A percentile compares a stretch with the other conserved stretches of the same genome.
phyloP scores from a whole-genome alignment of 202 grass and related monocot species.

The Elaeis oleifera region DNA sequence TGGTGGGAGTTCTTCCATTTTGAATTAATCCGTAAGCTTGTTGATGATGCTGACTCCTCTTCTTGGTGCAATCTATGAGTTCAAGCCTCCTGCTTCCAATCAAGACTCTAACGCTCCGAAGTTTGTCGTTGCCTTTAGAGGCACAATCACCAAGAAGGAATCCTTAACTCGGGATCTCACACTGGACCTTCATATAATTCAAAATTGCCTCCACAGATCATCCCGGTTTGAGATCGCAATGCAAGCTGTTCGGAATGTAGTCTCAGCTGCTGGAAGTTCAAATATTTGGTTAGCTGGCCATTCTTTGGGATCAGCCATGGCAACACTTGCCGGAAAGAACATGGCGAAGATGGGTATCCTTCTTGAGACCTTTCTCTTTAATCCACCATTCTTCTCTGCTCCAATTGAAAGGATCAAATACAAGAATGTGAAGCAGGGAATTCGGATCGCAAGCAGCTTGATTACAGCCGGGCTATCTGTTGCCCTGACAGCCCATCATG shows the following conservation, averaged over 20 bases:
- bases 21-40: constrained; percentile 60
- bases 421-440: constrained; percentile 76
- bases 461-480: constrained; percentile 69
- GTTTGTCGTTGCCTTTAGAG: constrained; percentile 84
- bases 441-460: constrained; percentile 68
- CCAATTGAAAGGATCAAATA: constrained; percentile 81
- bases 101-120: constrained; percentile 47
- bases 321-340: constrained; percentile 82
- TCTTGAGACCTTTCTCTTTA: constrained; percentile 82
- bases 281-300: constrained; percentile 72
- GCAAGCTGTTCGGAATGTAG: constrained; percentile 77
- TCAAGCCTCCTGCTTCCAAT: constrained; percentile 35
- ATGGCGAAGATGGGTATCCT: constrained; percentile 70
- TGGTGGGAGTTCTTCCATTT: constrained; percentile 96
- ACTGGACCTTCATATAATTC: constrained; percentile 60
- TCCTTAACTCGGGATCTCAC: constrained; percentile 69
- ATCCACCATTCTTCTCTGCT: constrained; percentile 74
- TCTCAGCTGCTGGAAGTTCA: constrained; percentile 46
- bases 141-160: constrained; percentile 73
- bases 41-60: constrained; percentile 80
- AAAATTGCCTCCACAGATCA: constrained; percentile 74
- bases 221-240: constrained; percentile 81
- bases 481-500: constrained; percentile 50
- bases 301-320: constrained; percentile 64
- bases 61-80: constrained; percentile 84